These are phyloP conservation scores for Mediolabrus comicus DNA, from an alignment of 108 stramenopile genomes.

Conservation along the genomic window DNA sequence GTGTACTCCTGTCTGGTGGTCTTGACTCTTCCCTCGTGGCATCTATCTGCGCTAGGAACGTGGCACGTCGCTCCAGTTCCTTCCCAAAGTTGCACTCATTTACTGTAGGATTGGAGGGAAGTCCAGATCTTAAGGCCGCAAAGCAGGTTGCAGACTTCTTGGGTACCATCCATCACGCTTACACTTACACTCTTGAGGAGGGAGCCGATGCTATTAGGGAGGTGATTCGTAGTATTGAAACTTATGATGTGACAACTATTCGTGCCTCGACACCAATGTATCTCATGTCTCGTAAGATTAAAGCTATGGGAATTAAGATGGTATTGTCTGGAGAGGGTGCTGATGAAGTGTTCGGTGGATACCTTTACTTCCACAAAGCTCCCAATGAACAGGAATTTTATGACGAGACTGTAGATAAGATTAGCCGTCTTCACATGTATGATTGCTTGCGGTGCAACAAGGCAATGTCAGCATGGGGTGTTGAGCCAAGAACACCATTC, in stretches of 20 bases:
- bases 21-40: constrained; percentile 97
- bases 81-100: constrained; percentile 97
- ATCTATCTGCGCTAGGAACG: constrained; percentile 89
- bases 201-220: constrained; percentile 96
- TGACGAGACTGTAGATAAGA: constrained; percentile 95
- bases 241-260: constrained; percentile 97
- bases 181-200: constrained; percentile 96
- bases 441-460: constrained; percentile 99
- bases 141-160: constrained; percentile 92
- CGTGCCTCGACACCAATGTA: constrained; percentile 98
- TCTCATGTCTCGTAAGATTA: constrained; percentile 97
- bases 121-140: constrained; percentile 95
- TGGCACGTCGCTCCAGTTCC: constrained; percentile 67
- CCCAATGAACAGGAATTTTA: constrained; percentile 96
- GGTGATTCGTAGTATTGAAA: constrained; percentile 94
- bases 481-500: constrained; percentile 97
- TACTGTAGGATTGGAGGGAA: constrained; percentile 88
- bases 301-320: constrained; percentile 99
- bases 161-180: constrained; percentile 97
- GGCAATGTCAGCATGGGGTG: constrained; percentile 97
- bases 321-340: constrained; percentile 98
- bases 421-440: constrained; percentile 93
- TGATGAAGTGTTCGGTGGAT: constrained; percentile 98
- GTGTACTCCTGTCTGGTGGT: constrained; percentile 96
- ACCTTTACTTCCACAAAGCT: constrained; percentile 99